Conservation (phyloP, 176 grass and related monocot species). For the Thalia dealbata region DNA sequence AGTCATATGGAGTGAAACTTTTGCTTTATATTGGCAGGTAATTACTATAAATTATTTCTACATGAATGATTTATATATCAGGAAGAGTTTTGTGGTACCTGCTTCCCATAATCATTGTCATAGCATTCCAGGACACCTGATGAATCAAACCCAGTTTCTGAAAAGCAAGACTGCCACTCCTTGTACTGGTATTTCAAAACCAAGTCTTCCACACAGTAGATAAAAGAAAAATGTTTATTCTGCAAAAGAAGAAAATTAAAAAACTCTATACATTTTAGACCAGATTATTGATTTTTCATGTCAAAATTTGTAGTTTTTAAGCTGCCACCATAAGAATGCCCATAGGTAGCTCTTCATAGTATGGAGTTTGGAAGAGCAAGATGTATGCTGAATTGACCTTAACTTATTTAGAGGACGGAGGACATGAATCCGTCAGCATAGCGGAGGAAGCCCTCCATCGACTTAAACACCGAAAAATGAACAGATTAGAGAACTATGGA, state of each 20-base stretch:
- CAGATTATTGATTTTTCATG: background rate
- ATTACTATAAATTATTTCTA: background rate
- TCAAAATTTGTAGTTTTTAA: background rate
- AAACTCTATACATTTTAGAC: background rate
- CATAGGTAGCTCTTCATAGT: background rate
- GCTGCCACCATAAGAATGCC: background rate
- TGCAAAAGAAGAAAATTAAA: conserved; percentile 17
- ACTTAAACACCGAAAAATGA: background rate
- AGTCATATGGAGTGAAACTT: too few species aligned
- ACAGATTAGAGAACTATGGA: background rate
- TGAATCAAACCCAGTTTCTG: conserved; percentile 41
- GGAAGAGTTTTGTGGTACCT: conserved; percentile 25
- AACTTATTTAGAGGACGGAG: background rate
- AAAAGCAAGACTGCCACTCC: conserved; percentile 69
- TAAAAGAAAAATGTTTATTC: conserved; percentile 71
- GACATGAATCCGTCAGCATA: background rate
- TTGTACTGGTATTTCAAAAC: conserved; percentile 33
- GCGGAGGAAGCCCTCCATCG: background rate
- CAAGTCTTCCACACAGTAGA: conserved; percentile 67
- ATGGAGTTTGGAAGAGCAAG: background rate
- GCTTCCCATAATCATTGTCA: conserved; percentile 34
- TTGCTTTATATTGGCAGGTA: too few species aligned
- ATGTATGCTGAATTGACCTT: background rate
- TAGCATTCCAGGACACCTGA: conserved; percentile 55
- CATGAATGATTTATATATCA: background rate